Base-by-base conservation (phyloP, 2,329 filamentous ascomycete genomes). In the Davidsoniella virescens region DNA sequence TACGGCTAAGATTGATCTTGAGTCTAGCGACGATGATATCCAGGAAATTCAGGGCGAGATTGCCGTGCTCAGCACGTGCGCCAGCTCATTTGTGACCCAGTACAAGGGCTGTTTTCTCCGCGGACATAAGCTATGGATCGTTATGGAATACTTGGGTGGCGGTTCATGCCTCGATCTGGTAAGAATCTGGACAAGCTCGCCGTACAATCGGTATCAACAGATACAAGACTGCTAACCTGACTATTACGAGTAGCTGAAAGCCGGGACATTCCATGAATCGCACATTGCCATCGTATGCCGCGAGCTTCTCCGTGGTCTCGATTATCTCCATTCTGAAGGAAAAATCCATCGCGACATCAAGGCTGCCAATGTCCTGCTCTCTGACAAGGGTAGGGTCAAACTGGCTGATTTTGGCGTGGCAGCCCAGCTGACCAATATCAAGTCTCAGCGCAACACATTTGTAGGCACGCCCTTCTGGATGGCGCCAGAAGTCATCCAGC, bases 31-130 rank as follows among this genome's bases (percentile, higher is more conserved):
- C 65, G 92, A 98, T 68, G 92, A 98, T 63, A 94, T 98, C 53
- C 84, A 88, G 64, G 92, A 98, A 63, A 96, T 98, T 52, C 90
- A 98, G 60, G 87, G 94, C 62, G 92, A 98, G 63, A 96, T 98
- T 57, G 84, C 87, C 2, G 84, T 98, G 33, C 73, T 98, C 54
- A 92, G 88, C 66, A 95, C 92, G 49, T 98, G 92, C 69, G 84
- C 84, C 57, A 95, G 88, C 63, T 83, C 84, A 44, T 93, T 84
- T 64, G 87, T 98, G 57, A 96, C 92, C 14, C 85, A 94, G 63
- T 98, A 98, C 72, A 93, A 88, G 64, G 84, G 86, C 18, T 95
- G 88, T 62, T 98, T 96, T 64, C 75, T 96, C n/a, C 80, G 86
- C 58, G 92, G 92, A 23, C 84, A 88, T 63, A 98, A 96, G 67